These are phyloP conservation scores for Aspergillus sojae DNA, from an alignment of 2,329 filamentous ascomycete species.

Conservation along the genomic window DNA sequence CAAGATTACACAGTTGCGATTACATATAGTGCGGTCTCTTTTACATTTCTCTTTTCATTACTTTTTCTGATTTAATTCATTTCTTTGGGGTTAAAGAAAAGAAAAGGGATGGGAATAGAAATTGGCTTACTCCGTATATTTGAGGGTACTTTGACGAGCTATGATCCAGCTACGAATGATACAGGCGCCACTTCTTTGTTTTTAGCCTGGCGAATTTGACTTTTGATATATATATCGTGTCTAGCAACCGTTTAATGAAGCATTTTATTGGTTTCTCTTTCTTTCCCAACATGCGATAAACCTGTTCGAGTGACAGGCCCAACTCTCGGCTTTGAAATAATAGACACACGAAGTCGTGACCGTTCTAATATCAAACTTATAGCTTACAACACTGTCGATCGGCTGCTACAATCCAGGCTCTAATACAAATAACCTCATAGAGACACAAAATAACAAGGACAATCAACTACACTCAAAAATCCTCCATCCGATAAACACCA, in stretches of 20 bases:
- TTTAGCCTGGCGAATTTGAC: neutral
- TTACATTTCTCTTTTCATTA: neutral
- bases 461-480: neutral
- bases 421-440: neutral
- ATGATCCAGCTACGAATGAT: neutral
- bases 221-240: neutral
- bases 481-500: neutral
- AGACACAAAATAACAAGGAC: neutral
- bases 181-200: neutral
- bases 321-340: too few species aligned
- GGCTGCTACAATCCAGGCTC: neutral
- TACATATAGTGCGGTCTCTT: neutral
- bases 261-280: neutral
- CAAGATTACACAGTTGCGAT: neutral
- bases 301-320: too few species aligned
- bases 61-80: neutral
- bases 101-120: neutral
- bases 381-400: too few species aligned
- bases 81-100: neutral
- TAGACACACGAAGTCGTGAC: neutral
- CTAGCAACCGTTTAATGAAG: neutral
- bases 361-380: too few species aligned
- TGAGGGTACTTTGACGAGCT: neutral
- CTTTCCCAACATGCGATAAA: too few species aligned
- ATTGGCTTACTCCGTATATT: neutral